Evolutionary conservation across 352 stramenopile genomes (phyloP), one percentile per base, ranked within the genome.

Genomic region (Globisporangium yorkense): DNA sequence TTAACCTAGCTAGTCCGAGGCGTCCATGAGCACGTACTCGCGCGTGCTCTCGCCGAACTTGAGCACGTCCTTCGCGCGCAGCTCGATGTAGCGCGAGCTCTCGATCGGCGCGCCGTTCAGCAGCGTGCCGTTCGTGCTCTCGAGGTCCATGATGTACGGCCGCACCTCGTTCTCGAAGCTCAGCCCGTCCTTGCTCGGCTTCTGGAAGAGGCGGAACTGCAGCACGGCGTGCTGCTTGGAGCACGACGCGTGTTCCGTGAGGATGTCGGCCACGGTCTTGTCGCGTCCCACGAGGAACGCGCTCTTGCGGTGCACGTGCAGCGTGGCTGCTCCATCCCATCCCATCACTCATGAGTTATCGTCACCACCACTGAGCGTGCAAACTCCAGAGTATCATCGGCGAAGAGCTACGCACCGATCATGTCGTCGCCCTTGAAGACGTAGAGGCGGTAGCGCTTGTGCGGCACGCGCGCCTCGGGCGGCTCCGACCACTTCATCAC

Each of bases 121-220:
- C 53, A 96, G 97, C n/a, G 96, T 99, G 27, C 89, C 93, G 80
- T 99, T 99, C 24, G 96, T 98, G 72, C 88, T 98, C 66, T 98
- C 85, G 31, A 99, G 79, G 73, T 99, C 97, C 88, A 99, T 95
- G 44, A 99, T 75, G 80, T 99, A 99, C 4, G 97, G 97, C 24
- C 80, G 77, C 62, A 94, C 82, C 29, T 89, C 69, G 48, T 81
- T 78, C 56, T 74, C 61, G 51, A 79, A 82, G 51, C 68, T 63
- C 6, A 91, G 63, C 0, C 81, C 79, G 53, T 89, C 77, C 10
- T 70, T 62, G 29, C 71, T 83, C 33, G 80, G 69, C 54, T 80
- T 87, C 63, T 94, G 80, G 50, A 83, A 88, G 52, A 93, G 65
- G 20, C 92, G 79, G 66, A 96, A 98, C 75, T 99, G 97, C 39